Base-by-base conservation (phyloP, 2,329 filamentous ascomycete species). In the Ascochyta pisi region DNA sequence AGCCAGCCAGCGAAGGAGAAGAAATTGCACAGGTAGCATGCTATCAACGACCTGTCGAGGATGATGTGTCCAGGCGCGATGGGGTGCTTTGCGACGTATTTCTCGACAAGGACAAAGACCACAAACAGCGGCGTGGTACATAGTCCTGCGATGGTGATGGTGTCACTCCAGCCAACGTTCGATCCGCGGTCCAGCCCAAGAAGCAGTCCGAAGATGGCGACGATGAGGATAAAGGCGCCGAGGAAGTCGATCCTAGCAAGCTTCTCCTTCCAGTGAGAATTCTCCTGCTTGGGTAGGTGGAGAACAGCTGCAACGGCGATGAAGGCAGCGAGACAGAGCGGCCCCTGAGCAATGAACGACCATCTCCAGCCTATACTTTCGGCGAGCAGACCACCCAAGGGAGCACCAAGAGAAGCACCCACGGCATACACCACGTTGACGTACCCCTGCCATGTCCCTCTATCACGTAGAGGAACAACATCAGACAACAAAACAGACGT, bases 361-460 rank as follows among this genome's bases (percentile, higher is more conserved):
- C 89, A 92, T 62, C 90, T 80, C 90, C 90, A 92, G 31, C 89
- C 89, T 47, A 92, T 82, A 4, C 81, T 84, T 71, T 92, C 89
- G 0, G 89, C 85, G n/a, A 92, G 73, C 6, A 90, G 71, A 2
- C 90, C 90, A 15, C 84, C 90, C 0, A 94, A 62, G 0, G 90
- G 89, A 4, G 87, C 89, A 2, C 90, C 90, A 5, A 82, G 80
- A 5, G 86, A 84, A 3, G 88, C 83, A n/a, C 89, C 90, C 16
- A 81, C 76, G 0, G 88, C 88, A 65, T 84, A 92, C 44, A 92
- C 81, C 59, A 92, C 83, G 71, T 92, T 93, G 67, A 91, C 80
- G 57, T 87, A 79, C 6, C 89, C 89, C 72, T 92, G 90, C 86
- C 88, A 93, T 9, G 88, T 80, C 2, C 89, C 90, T 51, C 89